Percentiles rank a stretch among this genome's conserved stretches.
Conservation (phyloP, 1,139 yeast genomes). For the Groenewaldozyma sp. region DNA sequence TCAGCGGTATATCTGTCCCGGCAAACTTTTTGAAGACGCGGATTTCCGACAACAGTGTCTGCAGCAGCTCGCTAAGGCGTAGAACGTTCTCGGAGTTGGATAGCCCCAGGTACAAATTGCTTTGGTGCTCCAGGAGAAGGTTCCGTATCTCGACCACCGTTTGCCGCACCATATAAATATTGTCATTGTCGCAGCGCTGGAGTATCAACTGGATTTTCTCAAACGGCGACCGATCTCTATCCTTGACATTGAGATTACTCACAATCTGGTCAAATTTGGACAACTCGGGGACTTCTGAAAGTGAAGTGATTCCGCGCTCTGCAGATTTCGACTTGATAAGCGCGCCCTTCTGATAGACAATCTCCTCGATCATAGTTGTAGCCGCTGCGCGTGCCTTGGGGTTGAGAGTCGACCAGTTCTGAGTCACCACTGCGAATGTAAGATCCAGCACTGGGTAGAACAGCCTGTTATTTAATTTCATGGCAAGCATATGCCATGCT, state of each 20-base stretch:
- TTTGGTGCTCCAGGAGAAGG: constrained; percentile 42
- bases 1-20: constrained; percentile 42
- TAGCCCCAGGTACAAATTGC: constrained; percentile 34
- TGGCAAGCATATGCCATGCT: constrained; percentile 56
- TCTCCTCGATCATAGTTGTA: constrained; percentile 12
- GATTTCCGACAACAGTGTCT: constrained; percentile 51
- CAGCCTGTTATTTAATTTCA: constrained; percentile 36
- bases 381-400: constrained; percentile 17
- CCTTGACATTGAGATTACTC: constrained; percentile 4
- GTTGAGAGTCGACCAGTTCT: constrained; percentile 45
- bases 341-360: constrained; percentile 13
- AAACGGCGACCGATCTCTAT: constrained; percentile 7
- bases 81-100: constrained; percentile 23
- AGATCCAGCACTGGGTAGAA: constrained; percentile 48
- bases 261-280: constrained; percentile 11
- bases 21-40: constrained; percentile 35
- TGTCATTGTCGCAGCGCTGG: constrained; percentile 54
- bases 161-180: constrained; percentile 69
- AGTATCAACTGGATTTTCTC: constrained; percentile 18
- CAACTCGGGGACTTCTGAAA: constrained; percentile 19
- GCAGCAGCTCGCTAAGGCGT: constrained; percentile 39
- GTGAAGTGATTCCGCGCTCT: constrained; percentile 23
- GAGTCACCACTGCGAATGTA: constrained; percentile 50
- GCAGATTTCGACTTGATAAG: constrained; percentile 12
- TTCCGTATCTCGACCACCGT: constrained; percentile 59